These are phyloP conservation scores for Bonnemaisonia californica DNA, from an alignment of 31 red algal genomes.

Conservation along the genomic window DNA sequence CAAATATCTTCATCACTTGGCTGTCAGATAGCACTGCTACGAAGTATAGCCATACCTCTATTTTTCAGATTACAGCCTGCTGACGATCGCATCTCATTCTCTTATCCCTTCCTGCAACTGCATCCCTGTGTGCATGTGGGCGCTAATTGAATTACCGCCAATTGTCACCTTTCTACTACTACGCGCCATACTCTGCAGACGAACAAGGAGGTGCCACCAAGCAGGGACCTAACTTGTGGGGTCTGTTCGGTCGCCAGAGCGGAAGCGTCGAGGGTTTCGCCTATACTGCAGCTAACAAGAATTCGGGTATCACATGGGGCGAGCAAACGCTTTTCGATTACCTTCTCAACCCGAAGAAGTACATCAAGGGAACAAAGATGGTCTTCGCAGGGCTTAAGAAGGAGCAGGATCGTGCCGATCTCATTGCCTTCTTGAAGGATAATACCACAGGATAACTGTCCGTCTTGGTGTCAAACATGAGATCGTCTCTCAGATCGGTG, in stretches of 20 bases:
- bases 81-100: no score
- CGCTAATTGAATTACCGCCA: no score
- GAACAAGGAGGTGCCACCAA: constrained; percentile 83
- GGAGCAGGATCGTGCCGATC: constrained; percentile 91
- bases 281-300: constrained; percentile 99
- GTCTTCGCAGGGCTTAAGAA: constrained; percentile 99
- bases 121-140: no score
- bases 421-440: constrained; percentile 97
- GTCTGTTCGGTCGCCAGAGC: constrained; percentile 88
- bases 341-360: constrained; percentile 97
- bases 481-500: not conserved
- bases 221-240: constrained; percentile 97
- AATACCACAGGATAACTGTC: constrained; percentile 63
- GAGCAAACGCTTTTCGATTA: constrained; percentile 98
- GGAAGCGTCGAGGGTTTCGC: constrained; percentile 90
- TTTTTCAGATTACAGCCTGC: no score
- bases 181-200: no score
- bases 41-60: no score
- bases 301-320: constrained; percentile 94
- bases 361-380: constrained; percentile 99
- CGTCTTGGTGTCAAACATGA: not conserved
- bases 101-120: no score
- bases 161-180: no score
- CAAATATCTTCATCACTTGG: no score
- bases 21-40: no score